Percentiles rank a stretch among this genome's conserved stretches.
These are phyloP conservation scores for Fraxinus ornus DNA, from an alignment of 305 asterid species.

Conservation along the genomic window DNA sequence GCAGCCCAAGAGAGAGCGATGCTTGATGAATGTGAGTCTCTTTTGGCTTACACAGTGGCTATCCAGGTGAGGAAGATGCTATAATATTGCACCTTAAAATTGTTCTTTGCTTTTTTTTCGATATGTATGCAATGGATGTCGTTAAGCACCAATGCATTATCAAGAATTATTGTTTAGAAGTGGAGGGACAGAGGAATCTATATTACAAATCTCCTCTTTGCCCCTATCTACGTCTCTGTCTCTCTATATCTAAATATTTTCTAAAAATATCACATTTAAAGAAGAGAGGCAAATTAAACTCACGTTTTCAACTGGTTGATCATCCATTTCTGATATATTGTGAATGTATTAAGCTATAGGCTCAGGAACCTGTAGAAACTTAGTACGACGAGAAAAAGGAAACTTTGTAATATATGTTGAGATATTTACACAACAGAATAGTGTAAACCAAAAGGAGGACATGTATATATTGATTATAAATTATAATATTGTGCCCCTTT, in stretches of 20 bases:
- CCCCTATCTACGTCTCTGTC: background rate
- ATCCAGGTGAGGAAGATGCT: constrained; percentile 10
- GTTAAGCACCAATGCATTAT: background rate
- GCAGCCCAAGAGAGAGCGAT: constrained; percentile 23
- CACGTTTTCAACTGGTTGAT: background rate
- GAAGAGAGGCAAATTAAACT: background rate
- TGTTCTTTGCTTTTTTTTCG: background rate
- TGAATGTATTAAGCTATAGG: background rate
- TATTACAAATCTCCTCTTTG: background rate
- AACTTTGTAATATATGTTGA: background rate
- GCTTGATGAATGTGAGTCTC: constrained; percentile 21
- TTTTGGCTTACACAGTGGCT: constrained; percentile 3
- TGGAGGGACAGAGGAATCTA: background rate
- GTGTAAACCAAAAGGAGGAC: background rate
- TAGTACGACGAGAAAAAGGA: background rate
- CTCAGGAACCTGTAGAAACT: background rate
- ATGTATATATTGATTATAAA: background rate
- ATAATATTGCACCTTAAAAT: background rate
- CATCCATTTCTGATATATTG: background rate
- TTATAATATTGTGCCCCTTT: background rate
- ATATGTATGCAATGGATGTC: background rate
- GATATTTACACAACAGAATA: background rate
- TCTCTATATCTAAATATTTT: background rate
- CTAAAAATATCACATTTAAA: background rate
- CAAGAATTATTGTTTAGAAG: background rate